These are phyloP conservation scores for Ogataea naganishii DNA, from an alignment of 805 yeast genomes.

Conservation along the genomic window DNA sequence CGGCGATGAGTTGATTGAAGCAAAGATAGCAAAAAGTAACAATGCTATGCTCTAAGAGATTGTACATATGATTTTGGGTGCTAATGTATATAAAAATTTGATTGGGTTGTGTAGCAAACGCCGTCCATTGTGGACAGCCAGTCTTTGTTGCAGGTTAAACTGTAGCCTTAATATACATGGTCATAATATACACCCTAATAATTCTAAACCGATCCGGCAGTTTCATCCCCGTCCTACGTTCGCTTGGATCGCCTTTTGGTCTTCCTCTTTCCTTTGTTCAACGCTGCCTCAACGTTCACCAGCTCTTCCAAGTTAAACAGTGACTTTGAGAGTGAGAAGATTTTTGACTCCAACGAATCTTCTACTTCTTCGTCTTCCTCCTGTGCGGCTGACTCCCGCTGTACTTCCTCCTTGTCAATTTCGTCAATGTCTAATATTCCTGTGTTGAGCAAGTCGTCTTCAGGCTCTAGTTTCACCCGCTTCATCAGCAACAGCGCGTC, in stretches of 20 bases:
- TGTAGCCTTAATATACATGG: too few relatives aligned
- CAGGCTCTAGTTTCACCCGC: conserved; percentile 15
- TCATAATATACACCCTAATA: too few relatives aligned
- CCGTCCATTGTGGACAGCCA: not conserved
- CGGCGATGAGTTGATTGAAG: conserved; percentile 6
- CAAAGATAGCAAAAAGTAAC: conserved; percentile 1
- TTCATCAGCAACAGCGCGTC: conserved; percentile 27
- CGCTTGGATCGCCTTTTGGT: conserved; percentile 10
- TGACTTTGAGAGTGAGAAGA: conserved; percentile 7
- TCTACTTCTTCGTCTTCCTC: not conserved
- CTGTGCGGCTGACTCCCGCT: too few relatives aligned
- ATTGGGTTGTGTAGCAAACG: not conserved
- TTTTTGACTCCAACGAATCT: conserved; percentile 2
- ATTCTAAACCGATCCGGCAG: too few relatives aligned
- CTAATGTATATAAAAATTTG: not conserved
- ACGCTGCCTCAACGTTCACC: conserved; percentile 16
- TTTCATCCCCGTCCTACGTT: conserved; percentile 13
- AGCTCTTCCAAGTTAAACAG: conserved; percentile 17
- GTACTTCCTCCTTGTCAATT: too few relatives aligned
- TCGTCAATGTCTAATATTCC: too few relatives aligned
- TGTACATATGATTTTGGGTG: not conserved
- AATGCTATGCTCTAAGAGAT: not conserved
- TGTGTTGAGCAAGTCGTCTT: conserved; percentile 8
- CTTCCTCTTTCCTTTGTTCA: conserved; percentile 9
- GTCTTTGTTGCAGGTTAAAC: not conserved